These are phyloP conservation scores for Neurospora sp. DNA, from an alignment of 2,329 filamentous ascomycete species.

Conservation along the genomic window DNA sequence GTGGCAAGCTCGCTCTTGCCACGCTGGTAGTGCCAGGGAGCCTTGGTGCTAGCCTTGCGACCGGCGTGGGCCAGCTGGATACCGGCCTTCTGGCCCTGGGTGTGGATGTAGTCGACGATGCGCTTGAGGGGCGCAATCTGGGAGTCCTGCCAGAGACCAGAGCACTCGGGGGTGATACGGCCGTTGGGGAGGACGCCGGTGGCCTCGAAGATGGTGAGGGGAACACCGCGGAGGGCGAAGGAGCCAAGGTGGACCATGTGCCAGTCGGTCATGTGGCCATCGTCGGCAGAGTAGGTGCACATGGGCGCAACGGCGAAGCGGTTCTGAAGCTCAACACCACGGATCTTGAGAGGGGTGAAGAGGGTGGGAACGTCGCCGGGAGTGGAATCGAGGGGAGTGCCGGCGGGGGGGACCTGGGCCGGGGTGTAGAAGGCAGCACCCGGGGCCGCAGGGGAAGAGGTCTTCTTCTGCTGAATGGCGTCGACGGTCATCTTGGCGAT, in stretches of 20 bases:
- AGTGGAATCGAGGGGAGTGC: conserved; percentile 29
- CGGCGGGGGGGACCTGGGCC: conserved; percentile 40
- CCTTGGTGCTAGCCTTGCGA: conserved; percentile 51
- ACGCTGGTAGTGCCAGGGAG: conserved; percentile 51
- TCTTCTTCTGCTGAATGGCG: conserved; percentile 10
- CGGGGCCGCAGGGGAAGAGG: conserved; percentile 29
- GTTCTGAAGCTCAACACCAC: conserved; percentile 43
- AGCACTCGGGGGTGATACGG: conserved; percentile 72
- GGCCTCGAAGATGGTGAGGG: conserved; percentile 67
- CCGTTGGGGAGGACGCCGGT: conserved; percentile 67
- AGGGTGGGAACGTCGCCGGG: conserved; percentile 36
- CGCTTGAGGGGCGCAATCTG: conserved; percentile 65
- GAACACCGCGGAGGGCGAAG: conserved; percentile 66
- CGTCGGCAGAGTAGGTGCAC: conserved; percentile 48
- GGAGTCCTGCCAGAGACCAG: conserved; percentile 73
- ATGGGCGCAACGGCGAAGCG: conserved; percentile 51
- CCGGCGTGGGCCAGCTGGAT: conserved; percentile 80
- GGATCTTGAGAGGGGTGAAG: conserved; percentile 46
- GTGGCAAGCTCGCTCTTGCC: conserved; percentile 41
- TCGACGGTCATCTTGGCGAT: conserved; percentile 13
- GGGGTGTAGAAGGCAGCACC: conserved; percentile 45
- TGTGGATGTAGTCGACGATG: conserved; percentile 70
- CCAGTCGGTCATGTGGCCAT: conserved; percentile 68
- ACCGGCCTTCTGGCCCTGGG: conserved; percentile 64
- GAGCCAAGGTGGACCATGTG: conserved; percentile 76